Base-by-base conservation (phyloP, 75 land plant species). In the Gnetum montanum region DNA sequence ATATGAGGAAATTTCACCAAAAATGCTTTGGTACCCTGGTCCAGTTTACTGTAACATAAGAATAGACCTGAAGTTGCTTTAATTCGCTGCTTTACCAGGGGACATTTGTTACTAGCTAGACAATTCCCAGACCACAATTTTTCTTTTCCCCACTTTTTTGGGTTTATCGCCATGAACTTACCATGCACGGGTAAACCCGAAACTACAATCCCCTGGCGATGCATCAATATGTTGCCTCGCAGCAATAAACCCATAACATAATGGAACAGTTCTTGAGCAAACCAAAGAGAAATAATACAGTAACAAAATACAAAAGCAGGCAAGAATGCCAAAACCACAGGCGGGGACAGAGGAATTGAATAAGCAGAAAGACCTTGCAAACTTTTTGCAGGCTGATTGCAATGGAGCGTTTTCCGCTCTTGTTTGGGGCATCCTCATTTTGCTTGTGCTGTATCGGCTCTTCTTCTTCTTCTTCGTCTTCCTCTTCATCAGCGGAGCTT, bases 351-450 rank as follows among this genome's bases (percentile, higher is more conserved):
- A 8, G 15, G 49, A 16, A n/a, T n/a, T n/a, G 8, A 23, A 8
- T 19, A 12, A 29, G 13, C 48, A 31, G 16, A 8, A 30, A 46
- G 62, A 90, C 96, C 75, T 90, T 90, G 70, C 96, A 90, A 15
- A 85, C 76, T 72, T 74, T 73, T 69, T 85, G 82, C 23, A 90
- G 83, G 46, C 70, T 67, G 57, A 90, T 82, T 28, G 71, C 76
- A 59, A 90, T 82, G 28, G 66, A 63, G 0, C 34, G 29, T 68
- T 67, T 73, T 31, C 54, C 68, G 43, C 64, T 71, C 63, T 34
- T 55, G 60, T 52, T 67, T 18, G 25, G 30, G n/a, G 27, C 50
- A 19, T 7, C 40, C 33, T 15, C 48, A 34, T 49, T 56, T 11
- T 43, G 38, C 23, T 22, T 46, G 38, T 16, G 31, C 36, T 34